A percentile compares a stretch with the other conserved stretches of the same genome.
Evolutionary conservation across 2,329 filamentous ascomycete genomes (phyloP).

Genomic region (Leptographium lundbergii): DNA sequence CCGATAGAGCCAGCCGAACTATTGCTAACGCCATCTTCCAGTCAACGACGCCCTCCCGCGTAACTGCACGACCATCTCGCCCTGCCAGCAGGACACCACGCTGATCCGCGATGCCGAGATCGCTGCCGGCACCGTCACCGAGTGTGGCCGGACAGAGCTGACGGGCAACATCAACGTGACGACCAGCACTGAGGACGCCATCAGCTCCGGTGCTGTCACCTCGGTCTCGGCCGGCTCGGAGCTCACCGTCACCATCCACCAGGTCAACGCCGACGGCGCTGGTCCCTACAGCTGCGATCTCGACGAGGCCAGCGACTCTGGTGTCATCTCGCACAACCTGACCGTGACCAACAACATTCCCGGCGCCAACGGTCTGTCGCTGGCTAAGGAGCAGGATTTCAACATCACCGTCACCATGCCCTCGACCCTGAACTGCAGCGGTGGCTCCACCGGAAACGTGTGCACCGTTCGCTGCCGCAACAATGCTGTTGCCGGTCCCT

Average conservation of each 20-base stretch:
- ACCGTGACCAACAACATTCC: slow-evolving; percentile 27
- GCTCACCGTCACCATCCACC: slow-evolving; percentile 36
- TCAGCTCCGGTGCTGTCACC: slow-evolving; percentile 33
- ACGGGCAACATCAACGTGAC: slow-evolving; percentile 49
- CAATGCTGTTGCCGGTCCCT: slow-evolving; percentile 30
- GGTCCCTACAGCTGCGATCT: slow-evolving; percentile 43
- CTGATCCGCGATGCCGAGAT: slow-evolving; percentile 47
- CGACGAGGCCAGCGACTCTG: slow-evolving; percentile 33
- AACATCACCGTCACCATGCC: slow-evolving; percentile 47
- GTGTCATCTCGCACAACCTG: slow-evolving; percentile 32
- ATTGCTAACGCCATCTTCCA: slow-evolving; percentile 10
- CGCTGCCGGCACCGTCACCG: slow-evolving; percentile 35
- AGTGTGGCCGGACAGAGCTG: slow-evolving; percentile 48
- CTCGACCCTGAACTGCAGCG: slow-evolving; percentile 32
- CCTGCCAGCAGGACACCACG: slow-evolving; percentile 39
- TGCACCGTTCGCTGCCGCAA: slow-evolving; percentile 49
- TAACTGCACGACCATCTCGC: slow-evolving; percentile 12
- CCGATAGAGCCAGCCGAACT: background rate
- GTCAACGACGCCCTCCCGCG: slow-evolving; percentile 37
- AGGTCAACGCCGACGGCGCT: slow-evolving; percentile 41
- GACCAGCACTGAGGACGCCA: slow-evolving; percentile 39
- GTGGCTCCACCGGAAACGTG: slow-evolving; percentile 43
- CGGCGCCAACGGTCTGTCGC: slow-evolving; percentile 12
- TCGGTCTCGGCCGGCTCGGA: slow-evolving; percentile 32
- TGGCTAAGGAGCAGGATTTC: slow-evolving; percentile 12